Conservation (phyloP, 441 rosid species). For the Corymbia citriodora region DNA sequence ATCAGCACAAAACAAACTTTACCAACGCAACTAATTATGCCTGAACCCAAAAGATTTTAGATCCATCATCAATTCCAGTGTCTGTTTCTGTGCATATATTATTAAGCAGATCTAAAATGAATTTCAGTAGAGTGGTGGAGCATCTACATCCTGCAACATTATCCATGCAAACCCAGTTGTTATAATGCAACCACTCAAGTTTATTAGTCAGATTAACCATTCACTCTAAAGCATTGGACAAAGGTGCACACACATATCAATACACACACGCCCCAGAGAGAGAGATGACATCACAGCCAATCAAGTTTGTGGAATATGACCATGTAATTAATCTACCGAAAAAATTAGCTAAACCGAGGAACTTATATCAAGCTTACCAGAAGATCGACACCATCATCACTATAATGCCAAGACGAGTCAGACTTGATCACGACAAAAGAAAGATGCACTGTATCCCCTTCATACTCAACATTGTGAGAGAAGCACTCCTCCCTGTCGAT, state of each 20-base stretch:
- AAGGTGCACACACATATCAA: not conserved
- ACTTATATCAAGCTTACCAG: conserved; percentile 33
- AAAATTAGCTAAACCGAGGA: not conserved
- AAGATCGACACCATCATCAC: conserved; percentile 56
- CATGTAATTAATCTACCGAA: not conserved
- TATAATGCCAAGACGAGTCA: conserved; percentile 53
- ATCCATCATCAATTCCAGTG: not conserved
- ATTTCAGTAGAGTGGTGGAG: not conserved
- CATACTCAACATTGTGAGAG: conserved; percentile 61
- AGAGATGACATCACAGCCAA: not conserved
- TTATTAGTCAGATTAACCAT: not conserved
- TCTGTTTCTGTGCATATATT: not conserved
- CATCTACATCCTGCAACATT: not conserved
- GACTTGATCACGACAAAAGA: conserved; percentile 64
- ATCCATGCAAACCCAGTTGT: not conserved
- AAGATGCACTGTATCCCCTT: conserved; percentile 53
- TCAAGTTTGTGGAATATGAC: not conserved
- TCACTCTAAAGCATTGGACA: not conserved
- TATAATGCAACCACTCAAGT: not conserved
- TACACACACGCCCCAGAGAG: not conserved
- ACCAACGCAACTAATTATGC: not conserved
- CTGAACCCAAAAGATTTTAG: not conserved
- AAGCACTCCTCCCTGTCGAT: conserved; percentile 73
- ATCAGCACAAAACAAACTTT: not conserved
- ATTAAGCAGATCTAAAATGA: not conserved